A percentile compares a stretch with the other conserved stretches of the same genome.
These are phyloP conservation scores for Lentinula sp. DNA, from an alignment of 768 basidiomycete species.

Conservation along the genomic window DNA sequence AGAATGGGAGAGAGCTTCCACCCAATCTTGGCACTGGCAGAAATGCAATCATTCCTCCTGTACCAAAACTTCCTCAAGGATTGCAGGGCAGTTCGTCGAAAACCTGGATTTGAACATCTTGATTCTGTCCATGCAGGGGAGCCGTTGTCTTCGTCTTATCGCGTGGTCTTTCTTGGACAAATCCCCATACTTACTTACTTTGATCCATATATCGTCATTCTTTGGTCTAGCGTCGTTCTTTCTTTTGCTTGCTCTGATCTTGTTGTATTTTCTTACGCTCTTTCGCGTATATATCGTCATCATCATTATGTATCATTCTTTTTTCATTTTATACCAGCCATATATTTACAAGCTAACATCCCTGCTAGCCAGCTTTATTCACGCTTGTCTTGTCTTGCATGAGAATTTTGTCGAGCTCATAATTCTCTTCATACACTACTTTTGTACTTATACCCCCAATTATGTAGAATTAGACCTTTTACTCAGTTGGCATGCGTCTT, in stretches of 20 bases:
- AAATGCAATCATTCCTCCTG: conserved; percentile 28
- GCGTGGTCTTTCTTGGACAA: not conserved
- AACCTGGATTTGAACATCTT: not conserved
- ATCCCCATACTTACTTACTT: not conserved
- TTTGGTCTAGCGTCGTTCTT: not conserved
- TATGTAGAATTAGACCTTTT: not conserved
- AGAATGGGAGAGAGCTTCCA: conserved; percentile 24
- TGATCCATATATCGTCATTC: not conserved
- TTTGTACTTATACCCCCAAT: not conserved
- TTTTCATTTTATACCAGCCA: not conserved
- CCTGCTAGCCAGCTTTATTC: not conserved
- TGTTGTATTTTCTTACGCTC: not conserved
- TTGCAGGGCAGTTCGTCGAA: not conserved
- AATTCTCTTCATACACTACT: not conserved
- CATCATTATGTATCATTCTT: not conserved
- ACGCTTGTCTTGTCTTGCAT: not conserved
- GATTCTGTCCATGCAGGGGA: not conserved
- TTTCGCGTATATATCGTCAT: not conserved
- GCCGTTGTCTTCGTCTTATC: no score
- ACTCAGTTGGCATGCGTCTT: no score
- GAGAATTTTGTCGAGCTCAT: not conserved
- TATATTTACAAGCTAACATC: not conserved
- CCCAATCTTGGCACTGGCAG: conserved; percentile 15
- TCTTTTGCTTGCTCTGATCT: not conserved
- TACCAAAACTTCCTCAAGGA: conserved; percentile 32